A percentile compares a stretch with the other conserved stretches of the same genome.
phyloP scores from a whole-genome alignment of 1,284 basidiomycete genomes.

The Agaricales sp. region DNA sequence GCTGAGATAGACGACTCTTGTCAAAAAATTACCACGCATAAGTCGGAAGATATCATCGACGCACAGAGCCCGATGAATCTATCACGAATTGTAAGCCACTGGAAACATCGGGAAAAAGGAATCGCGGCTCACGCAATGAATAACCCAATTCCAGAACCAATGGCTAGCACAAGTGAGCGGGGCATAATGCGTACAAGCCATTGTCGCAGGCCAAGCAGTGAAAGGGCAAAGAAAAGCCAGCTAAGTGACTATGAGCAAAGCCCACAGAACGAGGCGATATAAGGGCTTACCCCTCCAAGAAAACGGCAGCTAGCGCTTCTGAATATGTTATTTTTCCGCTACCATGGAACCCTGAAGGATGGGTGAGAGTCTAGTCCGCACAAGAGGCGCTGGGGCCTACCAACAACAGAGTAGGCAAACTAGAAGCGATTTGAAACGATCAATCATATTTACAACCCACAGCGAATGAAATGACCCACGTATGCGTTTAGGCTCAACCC shows the following conservation, averaged over 20 bases:
- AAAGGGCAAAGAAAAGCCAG: conserved; percentile 79
- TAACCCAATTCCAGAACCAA: conserved; percentile 80
- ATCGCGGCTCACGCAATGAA: conserved; percentile 59
- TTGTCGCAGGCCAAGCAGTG: conserved; percentile 79
- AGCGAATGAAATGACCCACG: neutral
- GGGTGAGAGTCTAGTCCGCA: no score
- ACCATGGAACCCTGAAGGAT: conserved; percentile 54
- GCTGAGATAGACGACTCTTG: conserved; percentile 23
- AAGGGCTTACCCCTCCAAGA: conserved; percentile 63
- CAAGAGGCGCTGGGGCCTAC: no score
- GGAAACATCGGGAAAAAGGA: conserved; percentile 5
- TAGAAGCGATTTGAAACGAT: conserved; percentile 22
- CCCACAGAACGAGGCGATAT: neutral
- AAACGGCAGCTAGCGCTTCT: conserved; percentile 83
- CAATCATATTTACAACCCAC: neutral
- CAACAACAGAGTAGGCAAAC: conserved; percentile 88
- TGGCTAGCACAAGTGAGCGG: conserved; percentile 75
- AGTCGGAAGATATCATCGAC: conserved; percentile 12
- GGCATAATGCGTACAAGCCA: conserved; percentile 88
- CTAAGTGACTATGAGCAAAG: conserved; percentile 21
- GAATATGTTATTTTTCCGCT: conserved; percentile 68
- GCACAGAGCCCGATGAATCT: conserved; percentile 62
- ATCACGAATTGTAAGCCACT: conserved; percentile 2
- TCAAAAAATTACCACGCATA: neutral
- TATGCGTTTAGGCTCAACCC: conserved; percentile 44